Evolutionary conservation across 768 basidiomycete species (phyloP), one percentile per base, ranked within the genome.

Genomic region (Cyclocybe aegerita): DNA sequence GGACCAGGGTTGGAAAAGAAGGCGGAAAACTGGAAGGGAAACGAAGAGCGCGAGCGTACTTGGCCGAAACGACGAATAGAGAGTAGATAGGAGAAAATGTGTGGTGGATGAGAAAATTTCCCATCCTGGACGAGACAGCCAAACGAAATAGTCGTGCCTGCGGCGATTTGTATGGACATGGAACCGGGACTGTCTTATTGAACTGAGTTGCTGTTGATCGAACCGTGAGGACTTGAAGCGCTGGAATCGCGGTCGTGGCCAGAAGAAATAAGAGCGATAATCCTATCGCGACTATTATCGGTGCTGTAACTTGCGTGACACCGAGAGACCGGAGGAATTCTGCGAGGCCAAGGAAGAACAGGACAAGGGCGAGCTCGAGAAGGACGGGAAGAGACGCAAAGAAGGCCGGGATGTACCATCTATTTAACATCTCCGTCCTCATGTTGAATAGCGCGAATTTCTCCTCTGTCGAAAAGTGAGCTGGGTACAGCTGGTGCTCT

Each of bases 331-430:
- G 60, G 10, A 65, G 54, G 4, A 64, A 51, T 15, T 59, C 55
- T 17, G 65, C 39, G 23, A 65, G 44, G 5, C 63, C 64, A 10
- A 55, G 50, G 31, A 65, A 60, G 44, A 67, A 65, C 9, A 65
- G 54, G 6, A 61, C 51, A 9, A 67, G 45, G 8, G 63, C 55
- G 7, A 55, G 10, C 35, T 66, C 59, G 8, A 67, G 54, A 7
- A 67, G 50, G 10, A 65, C 48, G 1, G 64, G 65, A 16, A 67
- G 59, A 9, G 52, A 40, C 1, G 57, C 44, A 5, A 67, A 39
- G 14, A 64, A 59, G 14, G 41, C 42, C 1, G 54, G 58, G 14
- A 65, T 57, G 9, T 55, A 48, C 59, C 63, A 67, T n/a, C 42
- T 46, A 11, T 55, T 32, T 23, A 64, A 53, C 12, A 57, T 57